These are phyloP conservation scores for Fusarium oligoseptatum DNA, from an alignment of 2,329 filamentous ascomycete species.

Conservation along the genomic window DNA sequence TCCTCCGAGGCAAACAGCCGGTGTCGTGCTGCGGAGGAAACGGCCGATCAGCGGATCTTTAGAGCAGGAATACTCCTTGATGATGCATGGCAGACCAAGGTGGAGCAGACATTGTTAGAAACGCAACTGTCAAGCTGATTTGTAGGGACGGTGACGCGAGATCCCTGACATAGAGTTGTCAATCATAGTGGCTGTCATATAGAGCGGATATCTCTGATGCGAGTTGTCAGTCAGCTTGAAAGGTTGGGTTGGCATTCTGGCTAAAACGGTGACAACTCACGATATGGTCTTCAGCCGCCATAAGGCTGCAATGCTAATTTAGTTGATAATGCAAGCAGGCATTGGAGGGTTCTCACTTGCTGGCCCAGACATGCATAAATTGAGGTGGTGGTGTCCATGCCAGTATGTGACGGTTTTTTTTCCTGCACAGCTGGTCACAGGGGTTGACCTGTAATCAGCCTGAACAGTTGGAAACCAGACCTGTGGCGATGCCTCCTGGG, in stretches of 20 bases:
- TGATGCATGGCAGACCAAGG: neutral
- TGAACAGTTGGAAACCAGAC: conserved; percentile 14
- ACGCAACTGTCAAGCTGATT: conserved; percentile 18
- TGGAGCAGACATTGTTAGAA: neutral
- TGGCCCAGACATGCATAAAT: conserved; percentile 17
- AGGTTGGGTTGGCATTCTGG: neutral
- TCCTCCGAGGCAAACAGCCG: neutral
- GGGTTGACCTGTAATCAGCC: conserved; percentile 2
- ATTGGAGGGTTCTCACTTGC: neutral
- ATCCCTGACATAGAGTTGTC: conserved; percentile 13
- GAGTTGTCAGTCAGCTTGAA: neutral
- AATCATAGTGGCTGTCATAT: conserved; percentile 8
- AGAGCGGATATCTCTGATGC: conserved; percentile 10
- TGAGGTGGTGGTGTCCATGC: neutral
- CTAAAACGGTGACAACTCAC: conserved; percentile 5
- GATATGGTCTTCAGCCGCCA: neutral
- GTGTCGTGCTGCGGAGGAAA: conserved; percentile 8
- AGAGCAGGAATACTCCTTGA: conserved; percentile 12
- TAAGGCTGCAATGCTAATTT: neutral
- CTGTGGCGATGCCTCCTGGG: conserved; percentile 5
- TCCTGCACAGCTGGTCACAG: conserved; percentile 1
- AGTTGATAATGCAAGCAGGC: conserved; percentile 3
- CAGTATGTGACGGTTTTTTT: conserved; percentile 8
- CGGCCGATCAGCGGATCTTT: conserved; percentile 1
- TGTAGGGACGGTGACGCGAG: conserved; percentile 4